Evolutionary conservation across 768 basidiomycete species (phyloP).

Genomic region (Paxillus rubicundulus): DNA sequence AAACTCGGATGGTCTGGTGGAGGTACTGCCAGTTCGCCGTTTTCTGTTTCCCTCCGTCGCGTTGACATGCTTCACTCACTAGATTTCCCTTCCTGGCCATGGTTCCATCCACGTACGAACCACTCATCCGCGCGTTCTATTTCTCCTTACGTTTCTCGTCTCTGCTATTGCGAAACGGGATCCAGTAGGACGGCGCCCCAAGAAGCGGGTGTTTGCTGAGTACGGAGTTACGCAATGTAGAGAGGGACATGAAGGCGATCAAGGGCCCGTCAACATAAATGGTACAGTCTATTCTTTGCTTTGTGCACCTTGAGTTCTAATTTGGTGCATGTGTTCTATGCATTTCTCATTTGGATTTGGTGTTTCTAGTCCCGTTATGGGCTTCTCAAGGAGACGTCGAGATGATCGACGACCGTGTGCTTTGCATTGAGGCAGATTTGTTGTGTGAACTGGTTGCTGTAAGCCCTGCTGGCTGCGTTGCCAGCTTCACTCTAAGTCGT

Average conservation of each 20-base stretch:
- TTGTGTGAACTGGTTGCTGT: constrained; percentile 69
- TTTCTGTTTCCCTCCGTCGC: constrained; percentile 25
- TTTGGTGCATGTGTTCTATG: too few relatives aligned
- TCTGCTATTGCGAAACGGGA: constrained; percentile 69
- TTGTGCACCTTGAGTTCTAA: not conserved
- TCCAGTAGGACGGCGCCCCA: constrained; percentile 70
- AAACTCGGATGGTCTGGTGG: constrained; percentile 38
- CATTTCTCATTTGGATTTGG: not conserved
- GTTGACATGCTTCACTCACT: not conserved
- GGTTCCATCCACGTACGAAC: constrained; percentile 52
- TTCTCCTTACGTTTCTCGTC: constrained; percentile 63
- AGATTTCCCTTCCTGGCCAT: constrained; percentile 34
- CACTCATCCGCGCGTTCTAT: constrained; percentile 68
- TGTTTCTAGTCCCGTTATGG: constrained; percentile 51
- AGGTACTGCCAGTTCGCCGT: constrained; percentile 26
- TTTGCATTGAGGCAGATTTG: constrained; percentile 68
- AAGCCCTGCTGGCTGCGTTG: constrained; percentile 17
- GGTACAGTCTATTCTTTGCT: constrained; percentile 5
- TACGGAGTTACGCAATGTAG: constrained; percentile 53
- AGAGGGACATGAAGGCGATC: constrained; percentile 41
- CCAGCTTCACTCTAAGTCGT: not conserved
- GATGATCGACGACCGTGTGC: constrained; percentile 46
- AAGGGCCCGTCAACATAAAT: constrained; percentile 10
- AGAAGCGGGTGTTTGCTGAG: constrained; percentile 63
- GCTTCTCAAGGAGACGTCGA: constrained; percentile 49